A percentile compares a stretch with the other conserved stretches of the same genome.
Evolutionary conservation across 305 asterid genomes (phyloP).

Genomic region (Fraxinus sp.): DNA sequence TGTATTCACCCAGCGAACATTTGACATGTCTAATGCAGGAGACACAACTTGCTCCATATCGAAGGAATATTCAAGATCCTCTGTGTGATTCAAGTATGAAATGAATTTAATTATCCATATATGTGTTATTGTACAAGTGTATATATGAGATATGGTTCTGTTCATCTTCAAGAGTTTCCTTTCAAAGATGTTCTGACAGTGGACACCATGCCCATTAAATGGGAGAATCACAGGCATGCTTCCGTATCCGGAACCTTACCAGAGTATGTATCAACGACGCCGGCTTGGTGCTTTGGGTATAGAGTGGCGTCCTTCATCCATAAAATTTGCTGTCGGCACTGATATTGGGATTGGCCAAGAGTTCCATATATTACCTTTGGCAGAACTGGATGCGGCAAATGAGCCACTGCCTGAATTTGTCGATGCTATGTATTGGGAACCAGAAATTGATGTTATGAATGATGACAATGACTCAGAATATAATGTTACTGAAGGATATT

Average conservation of each 20-base stretch:
- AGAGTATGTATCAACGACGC: slow-evolving; percentile 81
- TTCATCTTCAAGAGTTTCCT: slow-evolving; percentile 5
- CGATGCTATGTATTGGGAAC: slow-evolving; percentile 93
- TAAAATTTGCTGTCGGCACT: slow-evolving; percentile 84
- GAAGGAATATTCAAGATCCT: slow-evolving; percentile 81
- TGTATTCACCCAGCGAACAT: slow-evolving; percentile 15
- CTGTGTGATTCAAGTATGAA: slow-evolving; percentile 92
- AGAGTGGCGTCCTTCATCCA: slow-evolving; percentile 91
- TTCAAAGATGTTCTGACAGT: slow-evolving; percentile 24
- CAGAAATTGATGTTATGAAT: slow-evolving; percentile 76
- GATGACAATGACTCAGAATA: slow-evolving; percentile 97
- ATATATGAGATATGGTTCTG: slow-evolving; percentile 4
- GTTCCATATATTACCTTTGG: slow-evolving; percentile 73
- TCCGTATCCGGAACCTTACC: slow-evolving; percentile 98
- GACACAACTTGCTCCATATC: slow-evolving; percentile 77
- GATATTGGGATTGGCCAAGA: slow-evolving; percentile 80
- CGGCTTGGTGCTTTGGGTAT: slow-evolving; percentile 87
- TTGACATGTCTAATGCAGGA: slow-evolving; percentile 66
- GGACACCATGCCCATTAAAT: slow-evolving; percentile 20
- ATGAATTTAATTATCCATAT: slow-evolving; percentile 28
- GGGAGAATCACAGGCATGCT: slow-evolving; percentile 71
- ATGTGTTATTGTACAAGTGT: slow-evolving; percentile 2
- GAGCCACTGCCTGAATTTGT: slow-evolving; percentile 84
- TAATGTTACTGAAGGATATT: slow-evolving; percentile 61
- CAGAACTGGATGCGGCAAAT: slow-evolving; percentile 71